Conservation (phyloP, 805 yeast species). For the Metschnikowia sp. region DNA sequence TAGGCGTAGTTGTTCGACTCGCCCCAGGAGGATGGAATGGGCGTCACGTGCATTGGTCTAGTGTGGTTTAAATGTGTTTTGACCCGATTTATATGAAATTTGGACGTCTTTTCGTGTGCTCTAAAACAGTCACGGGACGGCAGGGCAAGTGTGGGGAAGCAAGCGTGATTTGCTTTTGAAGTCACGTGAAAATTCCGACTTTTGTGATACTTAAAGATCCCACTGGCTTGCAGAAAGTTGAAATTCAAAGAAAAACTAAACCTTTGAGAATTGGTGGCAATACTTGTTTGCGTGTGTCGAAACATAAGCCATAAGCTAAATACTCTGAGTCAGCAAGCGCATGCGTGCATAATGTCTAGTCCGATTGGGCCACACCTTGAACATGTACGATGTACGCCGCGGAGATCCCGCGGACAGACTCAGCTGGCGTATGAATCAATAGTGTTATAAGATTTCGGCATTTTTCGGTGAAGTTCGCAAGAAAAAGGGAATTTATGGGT, state of each 20-base stretch:
- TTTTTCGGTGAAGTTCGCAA: not conserved
- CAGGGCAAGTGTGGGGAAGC: not conserved
- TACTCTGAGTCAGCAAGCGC: slow-evolving; percentile 6
- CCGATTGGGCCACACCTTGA: not conserved
- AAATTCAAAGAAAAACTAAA: not conserved
- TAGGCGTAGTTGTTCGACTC: slow-evolving; percentile 89
- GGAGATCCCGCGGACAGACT: slow-evolving; percentile 2
- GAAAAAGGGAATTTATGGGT: no score
- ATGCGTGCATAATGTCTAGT: slow-evolving; percentile 6
- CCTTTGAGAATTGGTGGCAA: not conserved
- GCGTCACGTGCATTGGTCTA: slow-evolving; percentile 65
- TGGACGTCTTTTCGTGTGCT: no score
- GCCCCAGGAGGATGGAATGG: slow-evolving; percentile 94
- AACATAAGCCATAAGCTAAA: not conserved
- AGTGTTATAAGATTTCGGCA: not conserved
- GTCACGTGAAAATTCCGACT: not conserved
- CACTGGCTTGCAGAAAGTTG: not conserved
- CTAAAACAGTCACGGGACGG: slow-evolving; percentile 1
- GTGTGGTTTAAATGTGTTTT: no score
- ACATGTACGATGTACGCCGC: not conserved
- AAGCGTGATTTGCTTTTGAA: not conserved
- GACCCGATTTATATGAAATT: no score
- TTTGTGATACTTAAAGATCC: not conserved
- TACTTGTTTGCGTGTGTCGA: not conserved
- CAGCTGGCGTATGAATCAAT: no score